These are phyloP conservation scores for Ustilago bromivora DNA, from an alignment of 1,284 basidiomycete genomes.

Conservation along the genomic window DNA sequence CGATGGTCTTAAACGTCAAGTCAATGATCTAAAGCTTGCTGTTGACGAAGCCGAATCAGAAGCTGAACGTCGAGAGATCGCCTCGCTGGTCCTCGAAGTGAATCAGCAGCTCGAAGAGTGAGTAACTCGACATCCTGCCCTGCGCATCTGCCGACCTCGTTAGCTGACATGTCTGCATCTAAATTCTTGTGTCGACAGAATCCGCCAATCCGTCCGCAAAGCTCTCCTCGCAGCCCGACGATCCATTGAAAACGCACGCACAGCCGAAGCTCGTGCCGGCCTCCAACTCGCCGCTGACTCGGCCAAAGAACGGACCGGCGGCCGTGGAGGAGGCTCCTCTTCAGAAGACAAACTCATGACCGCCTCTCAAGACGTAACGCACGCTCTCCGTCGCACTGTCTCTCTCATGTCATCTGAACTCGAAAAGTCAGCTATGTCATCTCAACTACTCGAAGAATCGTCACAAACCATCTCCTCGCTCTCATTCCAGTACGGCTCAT, in stretches of 20 bases:
- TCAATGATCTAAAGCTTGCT: slow-evolving; percentile 47
- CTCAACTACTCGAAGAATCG: slow-evolving; percentile 65
- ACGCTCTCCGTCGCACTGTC: slow-evolving; percentile 63
- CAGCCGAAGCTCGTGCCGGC: slow-evolving; percentile 26
- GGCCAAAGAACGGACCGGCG: slow-evolving; percentile 45
- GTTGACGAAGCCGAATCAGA: slow-evolving; percentile 52
- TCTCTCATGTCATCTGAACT: slow-evolving; percentile 65
- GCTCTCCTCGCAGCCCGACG: slow-evolving; percentile 39
- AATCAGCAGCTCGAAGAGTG: slow-evolving; percentile 32
- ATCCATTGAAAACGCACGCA: slow-evolving; percentile 32
- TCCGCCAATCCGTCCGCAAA: slow-evolving; percentile 31
- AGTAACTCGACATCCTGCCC: neutral
- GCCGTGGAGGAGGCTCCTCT: slow-evolving; percentile 36
- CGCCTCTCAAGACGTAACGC: slow-evolving; percentile 63
- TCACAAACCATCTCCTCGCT: slow-evolving; percentile 57
- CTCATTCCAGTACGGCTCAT: slow-evolving; percentile 60
- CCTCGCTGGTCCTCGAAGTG: slow-evolving; percentile 2
- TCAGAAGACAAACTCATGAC: slow-evolving; percentile 61
- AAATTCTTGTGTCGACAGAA: neutral
- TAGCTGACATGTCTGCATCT: neutral
- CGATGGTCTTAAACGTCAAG: slow-evolving; percentile 46
- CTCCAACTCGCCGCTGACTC: slow-evolving; percentile 46
- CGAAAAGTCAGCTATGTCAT: slow-evolving; percentile 66
- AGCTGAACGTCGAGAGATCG: slow-evolving; percentile 37
- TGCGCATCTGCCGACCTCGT: neutral